A percentile compares a stretch with the other conserved stretches of the same genome.
phyloP scores from a whole-genome alignment of 176 grass and related monocot species.

The Eleusine indica region DNA sequence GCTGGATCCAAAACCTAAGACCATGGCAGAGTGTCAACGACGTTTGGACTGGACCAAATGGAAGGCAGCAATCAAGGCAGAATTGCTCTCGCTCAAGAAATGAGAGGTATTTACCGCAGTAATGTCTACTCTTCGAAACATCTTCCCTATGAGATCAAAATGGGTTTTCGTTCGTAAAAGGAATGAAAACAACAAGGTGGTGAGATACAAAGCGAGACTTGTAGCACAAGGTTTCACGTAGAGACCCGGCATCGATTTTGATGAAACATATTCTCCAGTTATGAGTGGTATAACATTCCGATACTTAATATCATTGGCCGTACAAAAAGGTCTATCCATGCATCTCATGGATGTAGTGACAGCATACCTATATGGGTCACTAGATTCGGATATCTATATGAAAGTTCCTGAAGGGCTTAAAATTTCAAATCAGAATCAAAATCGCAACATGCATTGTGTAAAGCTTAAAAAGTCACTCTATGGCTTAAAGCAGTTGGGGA shows the following conservation, averaged over 20 bases:
- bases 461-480: too few species aligned
- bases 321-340: too few species aligned
- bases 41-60: neutral
- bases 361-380: too few species aligned
- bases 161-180: neutral
- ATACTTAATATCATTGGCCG: too few species aligned
- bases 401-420: too few species aligned
- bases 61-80: neutral
- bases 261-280: neutral
- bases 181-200: neutral
- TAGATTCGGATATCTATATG: too few species aligned
- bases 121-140: neutral
- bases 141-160: neutral
- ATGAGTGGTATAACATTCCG: neutral
- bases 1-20: neutral
- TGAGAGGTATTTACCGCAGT: neutral
- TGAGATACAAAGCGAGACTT: neutral
- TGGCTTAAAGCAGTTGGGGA: too few species aligned
- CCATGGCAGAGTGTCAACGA: neutral
- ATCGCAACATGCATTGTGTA: too few species aligned
- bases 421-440: too few species aligned
- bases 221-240: neutral
- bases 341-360: too few species aligned
- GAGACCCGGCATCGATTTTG: neutral
- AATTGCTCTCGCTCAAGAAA: neutral